Conservation (phyloP, 2,329 filamentous ascomycete genomes). For the Sarocladiaceae sp. region DNA sequence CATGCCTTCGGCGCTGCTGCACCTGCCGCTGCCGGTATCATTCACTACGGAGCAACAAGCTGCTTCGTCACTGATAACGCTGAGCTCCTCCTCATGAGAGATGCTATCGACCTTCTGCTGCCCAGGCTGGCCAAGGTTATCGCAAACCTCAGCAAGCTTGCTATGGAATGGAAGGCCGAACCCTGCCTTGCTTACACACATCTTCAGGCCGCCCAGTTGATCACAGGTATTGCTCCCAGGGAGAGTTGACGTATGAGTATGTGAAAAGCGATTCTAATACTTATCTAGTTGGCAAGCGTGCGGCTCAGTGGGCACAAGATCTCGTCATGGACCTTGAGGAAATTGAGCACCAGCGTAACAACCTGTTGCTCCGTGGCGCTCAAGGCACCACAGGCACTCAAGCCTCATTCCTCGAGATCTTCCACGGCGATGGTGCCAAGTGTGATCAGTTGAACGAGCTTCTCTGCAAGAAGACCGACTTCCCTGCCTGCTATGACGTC, state of each 20-base stretch:
- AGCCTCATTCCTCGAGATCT: conserved; percentile 59
- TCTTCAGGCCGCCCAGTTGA: conserved; percentile 58
- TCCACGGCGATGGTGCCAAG: conserved; percentile 44
- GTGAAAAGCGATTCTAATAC: too few species aligned
- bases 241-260: too few species aligned
- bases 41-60: conserved; percentile 59
- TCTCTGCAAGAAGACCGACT: conserved; percentile 52
- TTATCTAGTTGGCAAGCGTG: conserved; percentile 59
- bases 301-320: conserved; percentile 66
- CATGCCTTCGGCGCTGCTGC: conserved; percentile 70
- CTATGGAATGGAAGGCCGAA: conserved; percentile 63
- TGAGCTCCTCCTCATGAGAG: conserved; percentile 64
- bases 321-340: conserved; percentile 65
- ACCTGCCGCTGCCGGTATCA: conserved; percentile 75
- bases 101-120: conserved; percentile 68
- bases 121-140: conserved; percentile 78
- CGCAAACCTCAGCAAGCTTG: conserved; percentile 68
- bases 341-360: conserved; percentile 63
- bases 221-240: too few species aligned
- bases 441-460: conserved; percentile 51
- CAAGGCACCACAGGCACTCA: conserved; percentile 69
- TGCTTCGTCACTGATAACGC: conserved; percentile 60
- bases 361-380: conserved; percentile 71
- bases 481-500: conserved; percentile 45
- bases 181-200: conserved; percentile 77